These are phyloP conservation scores for Alternaria burnsii DNA, from an alignment of 2,329 filamentous ascomycete species.

Conservation along the genomic window DNA sequence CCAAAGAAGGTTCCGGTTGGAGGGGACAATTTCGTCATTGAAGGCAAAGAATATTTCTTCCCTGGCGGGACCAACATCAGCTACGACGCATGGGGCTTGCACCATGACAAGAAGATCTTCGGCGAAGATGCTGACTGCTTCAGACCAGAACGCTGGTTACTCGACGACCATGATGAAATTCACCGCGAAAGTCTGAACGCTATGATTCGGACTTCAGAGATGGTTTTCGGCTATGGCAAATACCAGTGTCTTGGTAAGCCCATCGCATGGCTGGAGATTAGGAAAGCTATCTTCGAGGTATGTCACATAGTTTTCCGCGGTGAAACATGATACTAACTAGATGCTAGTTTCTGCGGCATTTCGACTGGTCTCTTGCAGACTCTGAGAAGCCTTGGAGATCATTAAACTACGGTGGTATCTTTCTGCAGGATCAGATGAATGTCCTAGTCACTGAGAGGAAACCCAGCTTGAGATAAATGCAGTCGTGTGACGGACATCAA, in stretches of 20 bases:
- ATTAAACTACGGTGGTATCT: slow-evolving; percentile 30
- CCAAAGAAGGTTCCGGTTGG: slow-evolving; percentile 23
- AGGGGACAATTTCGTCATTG: slow-evolving; percentile 19
- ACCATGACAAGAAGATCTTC: slow-evolving; percentile 35
- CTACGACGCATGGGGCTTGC: slow-evolving; percentile 33
- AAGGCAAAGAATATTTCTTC: slow-evolving; percentile 30
- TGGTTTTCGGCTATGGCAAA: slow-evolving; percentile 46
- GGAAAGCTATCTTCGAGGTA: slow-evolving; percentile 51
- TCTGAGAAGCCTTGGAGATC: slow-evolving; percentile 34
- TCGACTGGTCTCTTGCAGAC: slow-evolving; percentile 33
- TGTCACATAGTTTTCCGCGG: neutral
- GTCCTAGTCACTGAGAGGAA: slow-evolving; percentile 28
- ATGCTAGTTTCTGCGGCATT: slow-evolving; percentile 29
- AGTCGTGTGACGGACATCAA: neutral
- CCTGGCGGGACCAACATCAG: slow-evolving; percentile 40
- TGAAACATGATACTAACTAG: neutral
- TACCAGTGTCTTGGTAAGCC: slow-evolving; percentile 43
- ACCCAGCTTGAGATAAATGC: neutral
- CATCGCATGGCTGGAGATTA: slow-evolving; percentile 46
- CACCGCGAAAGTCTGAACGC: slow-evolving; percentile 15
- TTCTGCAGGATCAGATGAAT: slow-evolving; percentile 33
- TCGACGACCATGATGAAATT: slow-evolving; percentile 20
- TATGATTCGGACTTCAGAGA: slow-evolving; percentile 39
- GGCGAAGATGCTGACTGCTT: slow-evolving; percentile 55
- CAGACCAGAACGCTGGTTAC: slow-evolving; percentile 59